Base-by-base conservation (phyloP, 306 rosid genomes). In the Datisca glomerata region DNA sequence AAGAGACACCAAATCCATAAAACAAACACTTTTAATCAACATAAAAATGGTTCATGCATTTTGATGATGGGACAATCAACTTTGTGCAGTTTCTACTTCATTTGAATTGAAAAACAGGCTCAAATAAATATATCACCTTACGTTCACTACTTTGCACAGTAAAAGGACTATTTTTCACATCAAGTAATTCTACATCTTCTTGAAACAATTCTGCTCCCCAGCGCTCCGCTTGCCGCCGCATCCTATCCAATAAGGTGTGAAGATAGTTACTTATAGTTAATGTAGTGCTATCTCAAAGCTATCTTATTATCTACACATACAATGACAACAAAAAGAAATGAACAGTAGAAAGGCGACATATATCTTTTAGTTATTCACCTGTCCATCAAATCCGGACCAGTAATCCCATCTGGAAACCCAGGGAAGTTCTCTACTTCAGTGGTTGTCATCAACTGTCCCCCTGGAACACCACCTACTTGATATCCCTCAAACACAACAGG, bases 351-450 rank as follows among this genome's bases (percentile, higher is more conserved):
- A n/a, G n/a, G n/a, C n/a, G n/a, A n/a, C n/a, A n/a, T 34, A 44
- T 41, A 15, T 24, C 31, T 47, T 14, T 53, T 27, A 43, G 23
- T 45, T 16, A 24, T 33, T 45, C 57, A 86, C 96, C 80, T 79
- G 60, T 87, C 96, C 96, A 87, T 87, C 56, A 87, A 68, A 62
- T 87, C 96, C 15, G 96, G 96, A 71, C 96, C 96, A 33, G 65
- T 82, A 43, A 87, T 74, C 38, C 96, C 94, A 21, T 87, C 96
- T 0, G 96, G 94, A 62, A 87, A 87, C 28, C 96, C 96, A 8
- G 96, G 96, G 54, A 82, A 87, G 46, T 87, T 87, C 71, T 87
- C 96, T 24, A 87, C 94, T 65, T 87, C 96, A 37, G 87, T 87
- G 18, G 96, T 82, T 42, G 96, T 87, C 96, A 87, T 87, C 63